Evolutionary conservation across 306 rosid species (phyloP).

Genomic region (Nissolia schottii): DNA sequence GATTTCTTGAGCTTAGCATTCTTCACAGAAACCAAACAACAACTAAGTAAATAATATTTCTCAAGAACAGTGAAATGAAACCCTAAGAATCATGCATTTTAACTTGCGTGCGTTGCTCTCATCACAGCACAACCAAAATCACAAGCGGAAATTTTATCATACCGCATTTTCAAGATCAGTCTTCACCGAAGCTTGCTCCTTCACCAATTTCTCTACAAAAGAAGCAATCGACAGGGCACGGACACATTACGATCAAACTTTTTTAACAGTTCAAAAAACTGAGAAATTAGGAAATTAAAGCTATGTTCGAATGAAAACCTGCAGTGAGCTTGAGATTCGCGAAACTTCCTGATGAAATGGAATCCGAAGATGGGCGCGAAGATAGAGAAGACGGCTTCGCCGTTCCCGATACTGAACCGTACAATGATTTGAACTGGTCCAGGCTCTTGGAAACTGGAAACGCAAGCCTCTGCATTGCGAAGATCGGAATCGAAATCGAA

Average conservation of each 20-base stretch:
- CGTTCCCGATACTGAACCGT: slow-evolving; percentile 48
- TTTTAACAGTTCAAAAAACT: neutral
- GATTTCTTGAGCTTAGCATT: slow-evolving; percentile 78
- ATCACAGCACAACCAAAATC: neutral
- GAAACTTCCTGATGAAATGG: slow-evolving; percentile 63
- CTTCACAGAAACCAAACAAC: slow-evolving; percentile 32
- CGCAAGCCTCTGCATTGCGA: slow-evolving; percentile 54
- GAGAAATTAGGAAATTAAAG: slow-evolving; percentile 5
- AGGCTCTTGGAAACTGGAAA: slow-evolving; percentile 65
- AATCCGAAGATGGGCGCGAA: slow-evolving; percentile 46
- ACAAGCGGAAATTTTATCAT: slow-evolving; percentile 21
- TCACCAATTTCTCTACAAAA: slow-evolving; percentile 70
- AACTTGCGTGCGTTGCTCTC: neutral
- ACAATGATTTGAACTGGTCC: slow-evolving; percentile 75
- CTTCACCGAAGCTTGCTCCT: slow-evolving; percentile 85
- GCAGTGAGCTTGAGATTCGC: slow-evolving; percentile 83
- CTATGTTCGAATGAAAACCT: slow-evolving; percentile 41
- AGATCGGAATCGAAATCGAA: slow-evolving; percentile 5
- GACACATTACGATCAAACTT: slow-evolving; percentile 14
- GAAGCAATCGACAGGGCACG: slow-evolving; percentile 20
- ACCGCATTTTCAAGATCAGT: slow-evolving; percentile 91
- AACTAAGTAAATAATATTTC: neutral
- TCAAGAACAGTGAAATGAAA: slow-evolving; percentile 7
- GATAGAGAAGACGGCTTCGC: slow-evolving; percentile 49
- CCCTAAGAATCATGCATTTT: neutral